Base-by-base conservation (phyloP, 2,329 filamentous ascomycete genomes). In the Fusarium sp. region DNA sequence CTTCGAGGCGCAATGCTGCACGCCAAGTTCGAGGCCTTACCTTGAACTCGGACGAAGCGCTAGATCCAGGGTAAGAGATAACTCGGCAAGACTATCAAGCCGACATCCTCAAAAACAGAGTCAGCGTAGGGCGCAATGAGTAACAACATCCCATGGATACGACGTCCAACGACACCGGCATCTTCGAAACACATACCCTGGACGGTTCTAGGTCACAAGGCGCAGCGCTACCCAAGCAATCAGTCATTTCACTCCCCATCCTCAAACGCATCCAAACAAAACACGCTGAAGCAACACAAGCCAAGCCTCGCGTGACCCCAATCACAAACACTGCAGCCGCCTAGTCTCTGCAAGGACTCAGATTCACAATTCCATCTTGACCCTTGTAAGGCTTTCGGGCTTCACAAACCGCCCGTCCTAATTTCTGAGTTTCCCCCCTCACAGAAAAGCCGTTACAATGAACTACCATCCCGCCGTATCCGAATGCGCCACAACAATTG, bases 401-500 rank as follows among this genome's bases (percentile, higher is more conserved):
- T 54, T 44, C 35, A 46, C 51, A 35, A 56, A 23, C 53, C 25
- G 46, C 20, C 33, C 35, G 53, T 17, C 20, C 23, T 22, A 20
- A 8, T 11, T 6, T 11, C 35, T n/a, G n/a, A n/a, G 33, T n/a
- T 30, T 32, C 30, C 30, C 30, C 30, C 13, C 14, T 9, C 33
- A 7, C 33, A 22, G 25, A 17, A 49, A 52, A 62, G 40, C 66
- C 66, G 66, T 63, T 70, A 17, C 27, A n/a, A 47, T 27, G 32
- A 14, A n/a, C 17, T 35, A 25, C 48, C 44, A 50, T 62, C 62
- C 66, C 66, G 62, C 40, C 47, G 22, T 53, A 67, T 59, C 66
- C 62, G 62, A 45, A 55, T 19, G 35, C 56, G 66, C 66, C 66
- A 70, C 66, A 46, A 35, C 35, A 61, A 32, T 27, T 40, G 30